Evolutionary conservation across 177 flowering plant species (phyloP).

Genomic region (Vitis hybrid): DNA sequence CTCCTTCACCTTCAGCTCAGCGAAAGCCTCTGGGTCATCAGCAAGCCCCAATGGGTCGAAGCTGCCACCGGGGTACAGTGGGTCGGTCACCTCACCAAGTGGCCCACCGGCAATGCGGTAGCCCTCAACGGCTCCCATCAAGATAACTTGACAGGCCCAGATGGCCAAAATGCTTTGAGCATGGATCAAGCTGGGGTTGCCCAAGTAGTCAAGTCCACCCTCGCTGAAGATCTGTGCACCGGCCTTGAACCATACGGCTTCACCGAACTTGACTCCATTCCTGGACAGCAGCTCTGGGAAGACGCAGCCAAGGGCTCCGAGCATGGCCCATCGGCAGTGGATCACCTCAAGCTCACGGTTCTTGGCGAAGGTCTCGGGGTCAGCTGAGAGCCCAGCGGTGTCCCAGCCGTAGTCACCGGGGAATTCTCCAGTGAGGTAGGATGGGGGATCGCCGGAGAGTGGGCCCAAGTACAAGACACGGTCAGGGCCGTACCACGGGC

Average conservation of each 20-base stretch:
- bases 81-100: constrained; percentile 55
- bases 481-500: constrained; percentile 70
- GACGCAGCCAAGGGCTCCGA: constrained; percentile 54
- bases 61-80: constrained; percentile 64
- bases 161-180: constrained; percentile 58
- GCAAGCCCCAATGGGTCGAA: constrained; percentile 75
- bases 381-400: constrained; percentile 73
- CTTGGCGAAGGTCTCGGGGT: constrained; percentile 61
- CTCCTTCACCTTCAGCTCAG: constrained; percentile 70
- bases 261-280: constrained; percentile 55
- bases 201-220: constrained; percentile 62
- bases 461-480: constrained; percentile 70
- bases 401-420: constrained; percentile 84
- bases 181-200: constrained; percentile 63
- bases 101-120: constrained; percentile 63
- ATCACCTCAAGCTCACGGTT: constrained; percentile 54
- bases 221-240: constrained; percentile 61
- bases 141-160: constrained; percentile 48
- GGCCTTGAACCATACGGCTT: constrained; percentile 71
- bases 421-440: constrained; percentile 70
- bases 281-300: constrained; percentile 58
- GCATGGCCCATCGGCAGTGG: constrained; percentile 59
- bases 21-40: constrained; percentile 66
- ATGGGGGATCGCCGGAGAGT: constrained; percentile 62
- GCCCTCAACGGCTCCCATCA: constrained; percentile 61